Percentiles rank a stretch among this genome's conserved stretches.
Conservation (phyloP, 2,329 filamentous ascomycete species). For the Plenodomus biglobosus region DNA sequence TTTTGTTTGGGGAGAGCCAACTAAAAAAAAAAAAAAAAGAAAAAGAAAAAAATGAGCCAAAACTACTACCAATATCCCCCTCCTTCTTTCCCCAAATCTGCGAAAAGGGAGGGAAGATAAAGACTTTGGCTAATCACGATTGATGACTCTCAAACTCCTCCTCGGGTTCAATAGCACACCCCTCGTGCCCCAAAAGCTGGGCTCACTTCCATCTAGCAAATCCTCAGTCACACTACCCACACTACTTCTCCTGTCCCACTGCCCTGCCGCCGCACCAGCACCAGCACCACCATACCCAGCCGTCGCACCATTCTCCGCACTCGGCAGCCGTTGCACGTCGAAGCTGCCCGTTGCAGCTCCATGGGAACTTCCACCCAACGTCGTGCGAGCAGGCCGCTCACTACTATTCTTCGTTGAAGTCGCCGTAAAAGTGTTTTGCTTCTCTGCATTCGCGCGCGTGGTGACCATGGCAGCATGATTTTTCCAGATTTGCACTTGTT, state of each 20-base stretch:
- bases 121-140: conserved; percentile 53
- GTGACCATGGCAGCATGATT: conserved; percentile 68
- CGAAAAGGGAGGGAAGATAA: not conserved
- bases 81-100: too few species aligned
- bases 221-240: conserved; percentile 58
- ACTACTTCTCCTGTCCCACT: conserved; percentile 44
- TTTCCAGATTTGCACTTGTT: conserved; percentile 70
- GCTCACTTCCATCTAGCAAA: conserved; percentile 63
- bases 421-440: conserved; percentile 31
- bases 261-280: conserved; percentile 22
- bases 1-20: too few species aligned
- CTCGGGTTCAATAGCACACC: conserved; percentile 67
- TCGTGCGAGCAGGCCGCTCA: conserved; percentile 23
- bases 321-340: conserved; percentile 15
- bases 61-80: too few species aligned
- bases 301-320: conserved; percentile 7
- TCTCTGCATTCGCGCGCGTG: conserved; percentile 54
- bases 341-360: conserved; percentile 23
- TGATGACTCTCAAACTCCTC: conserved; percentile 69
- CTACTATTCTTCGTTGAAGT: conserved; percentile 25
- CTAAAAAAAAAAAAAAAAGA: too few species aligned
- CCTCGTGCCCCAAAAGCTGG: conserved; percentile 65
- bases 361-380: conserved; percentile 12
- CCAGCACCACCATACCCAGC: conserved; percentile 22
- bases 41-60: too few species aligned